A percentile compares a stretch with the other conserved stretches of the same genome.
phyloP scores from a whole-genome alignment of 257 asterid species.

The Leptodermis oblonga region DNA sequence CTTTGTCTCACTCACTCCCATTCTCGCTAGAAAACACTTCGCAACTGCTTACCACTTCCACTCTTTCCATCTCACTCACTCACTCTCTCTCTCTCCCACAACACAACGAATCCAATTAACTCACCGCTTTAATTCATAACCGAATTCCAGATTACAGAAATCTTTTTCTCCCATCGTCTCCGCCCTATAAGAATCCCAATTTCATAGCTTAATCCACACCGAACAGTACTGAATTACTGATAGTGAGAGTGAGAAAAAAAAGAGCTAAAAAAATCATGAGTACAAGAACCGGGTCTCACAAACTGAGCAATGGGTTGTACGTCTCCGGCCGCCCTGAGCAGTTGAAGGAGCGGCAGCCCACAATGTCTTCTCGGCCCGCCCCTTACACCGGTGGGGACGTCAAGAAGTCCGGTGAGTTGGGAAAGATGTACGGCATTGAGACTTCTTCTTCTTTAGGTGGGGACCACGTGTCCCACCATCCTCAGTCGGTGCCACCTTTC shows the following conservation, averaged over 20 bases:
- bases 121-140: background rate
- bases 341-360: constrained; percentile 62
- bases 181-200: background rate
- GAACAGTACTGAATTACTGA: background rate
- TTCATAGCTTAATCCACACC: background rate
- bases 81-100: background rate
- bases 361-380: constrained; percentile 65
- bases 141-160: background rate
- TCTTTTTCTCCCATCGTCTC: background rate
- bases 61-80: constrained; percentile 5
- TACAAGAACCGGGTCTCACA: constrained; percentile 80
- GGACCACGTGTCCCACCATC: constrained; percentile 32
- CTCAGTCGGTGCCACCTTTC: constrained; percentile 24
- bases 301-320: constrained; percentile 76
- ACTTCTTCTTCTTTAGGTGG: constrained; percentile 21
- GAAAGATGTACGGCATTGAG: constrained; percentile 80
- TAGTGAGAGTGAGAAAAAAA: background rate
- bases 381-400: constrained; percentile 93
- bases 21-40: background rate
- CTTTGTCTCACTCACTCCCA: constrained; percentile 13
- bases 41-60: constrained; percentile 4
- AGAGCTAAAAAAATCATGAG: too few species aligned
- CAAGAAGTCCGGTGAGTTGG: constrained; percentile 86
- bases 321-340: constrained; percentile 88
- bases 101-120: background rate